Evolutionary conservation across 1,284 basidiomycete genomes (phyloP), one percentile per base, ranked within the genome.

Genomic region (Irpex rosettiformis): DNA sequence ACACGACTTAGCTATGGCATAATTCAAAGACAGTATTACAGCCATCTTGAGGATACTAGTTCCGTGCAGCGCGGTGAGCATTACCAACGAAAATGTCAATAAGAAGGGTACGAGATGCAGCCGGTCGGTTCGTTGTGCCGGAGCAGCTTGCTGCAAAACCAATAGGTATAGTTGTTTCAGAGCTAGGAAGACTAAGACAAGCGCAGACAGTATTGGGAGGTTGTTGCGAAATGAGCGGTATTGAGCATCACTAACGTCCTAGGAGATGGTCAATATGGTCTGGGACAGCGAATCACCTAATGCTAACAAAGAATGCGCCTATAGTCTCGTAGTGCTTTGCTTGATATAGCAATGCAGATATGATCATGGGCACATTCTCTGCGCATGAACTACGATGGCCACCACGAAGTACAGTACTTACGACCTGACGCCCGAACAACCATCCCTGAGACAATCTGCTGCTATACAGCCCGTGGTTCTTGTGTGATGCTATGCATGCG

Each of bases 181-280:
- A 28, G 70, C 65, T 7, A 84, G 69, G 65, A 81, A 84, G 30
- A 76, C 62, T 49, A 70, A 63, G 10, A 83, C 80, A 8, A 90
- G 80, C 45, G 77, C 61, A 22, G 81, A 66, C 5, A 95, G 79
- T 1, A 83, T 69, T 16, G 84, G 80, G 43, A 94, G 69, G 67
- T 93, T 93, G 65, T 81, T 78, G 53, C 94, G 83, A 73, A 96
- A 94, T 1, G 85, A 82, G 22, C 89, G 88, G 69, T 94, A 95
- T 75, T 96, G 94, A 0, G 78, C 75, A 67, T 96, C 93, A 62
- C 90, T 93, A 69, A 89, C 91, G 70, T 96, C 94, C 91, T 94
- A 47, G 28, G 58, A 53, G 55, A 30, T 52, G 18, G 28, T 13
- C 61, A 47, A 47, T 33, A 30, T 11, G 10, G 4, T 25, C 24